Base-by-base conservation (phyloP, 306 rosid species). In the Medicago truncatula region DNA sequence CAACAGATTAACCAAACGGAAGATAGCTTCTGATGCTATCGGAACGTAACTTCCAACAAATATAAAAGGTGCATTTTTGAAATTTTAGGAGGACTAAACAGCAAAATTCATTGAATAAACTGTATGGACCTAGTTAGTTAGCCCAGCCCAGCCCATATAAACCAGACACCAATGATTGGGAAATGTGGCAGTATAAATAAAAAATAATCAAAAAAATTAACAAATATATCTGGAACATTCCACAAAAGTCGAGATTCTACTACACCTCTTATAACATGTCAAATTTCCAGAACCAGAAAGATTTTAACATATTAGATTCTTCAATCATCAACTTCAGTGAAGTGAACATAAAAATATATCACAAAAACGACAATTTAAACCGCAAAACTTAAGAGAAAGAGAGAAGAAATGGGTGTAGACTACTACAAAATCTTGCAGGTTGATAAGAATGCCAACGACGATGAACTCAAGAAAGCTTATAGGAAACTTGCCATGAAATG, bases 401-500 rank as follows among this genome's bases (percentile, higher is more conserved):
- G 78, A 56, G 38, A 34, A 46, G 78, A 34, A 16, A 91, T 89
- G 92, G 90, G 90, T 47, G 86, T 83, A 14, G 93, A 90, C 54
- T 90, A 90, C 63, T 88, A 90, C 86, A 85, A 88, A 84, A 21
- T 83, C 62, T 77, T 90, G 84, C 87, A 90, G 81, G 89, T 88
- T 25, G 93, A 90, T 61, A 87, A 75, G 74, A 85, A 60, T 74
- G 92, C 91, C 6, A 90, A 65, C 44, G 93, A 90, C 0, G 93
- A 90, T 1, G 96, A 90, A 15, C 74, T 88, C 87, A 88, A 90
- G 80, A 88, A 88, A 59, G 91, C 93, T 58, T 88, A 88, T 50
- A 82, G 93, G 28, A 90, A 90, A 83, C 91, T 90, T 31, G 93
- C 91, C 39, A 88, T 90, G 93, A 86, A 85, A 59, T 90, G 93